Base-by-base conservation (phyloP, 805 yeast genomes). In the Candida quercuum region DNA sequence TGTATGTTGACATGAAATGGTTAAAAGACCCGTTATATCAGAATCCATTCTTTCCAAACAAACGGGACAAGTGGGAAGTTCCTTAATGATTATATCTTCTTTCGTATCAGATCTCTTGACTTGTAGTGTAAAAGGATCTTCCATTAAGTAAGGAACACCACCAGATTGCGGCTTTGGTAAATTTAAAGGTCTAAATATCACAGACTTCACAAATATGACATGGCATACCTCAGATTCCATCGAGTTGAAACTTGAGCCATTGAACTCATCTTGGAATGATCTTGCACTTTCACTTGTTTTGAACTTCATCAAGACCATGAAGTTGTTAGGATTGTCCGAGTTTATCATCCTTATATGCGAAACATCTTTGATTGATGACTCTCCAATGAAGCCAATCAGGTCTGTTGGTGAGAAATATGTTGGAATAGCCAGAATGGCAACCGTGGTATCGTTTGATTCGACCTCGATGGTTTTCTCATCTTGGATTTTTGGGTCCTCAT, bases 1-100 rank as follows among this genome's bases (percentile, higher is more conserved):
- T 0, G 96, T 86, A 56, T 88, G 97, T 55, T 86, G 96, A 45
- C 96, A 89, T 2, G 93, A 88, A 24, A 86, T 88, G 0, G 96
- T 89, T 6, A 87, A 62, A 10, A 88, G 65, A 0, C 97, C 97
- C 0, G 95, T 78, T 4, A 83, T 66, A 17, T 74, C 75, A 1
- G 88, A 68, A 54, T 88, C 97, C 81, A 88, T 79, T 42, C 94
- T 66, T 50, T 88, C 97, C 14, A 88, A 64, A 54, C 97, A 88
- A 0, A 88, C 96, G 0, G 96, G 96, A 53, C 97, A 88, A 1
- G 93, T 84, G 1, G 97, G 96, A 22, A 88, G 66, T 56, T 88
- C 96, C 7, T 71, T 60, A 5, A 63, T 51, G 25, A 31, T 47
- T 3, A 42, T 38, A 8, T 52, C 46, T 31, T 32, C 43, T 14